Conservation (phyloP, 129 eudicot species). For the Pseudognaphalium luteoalbum region DNA sequence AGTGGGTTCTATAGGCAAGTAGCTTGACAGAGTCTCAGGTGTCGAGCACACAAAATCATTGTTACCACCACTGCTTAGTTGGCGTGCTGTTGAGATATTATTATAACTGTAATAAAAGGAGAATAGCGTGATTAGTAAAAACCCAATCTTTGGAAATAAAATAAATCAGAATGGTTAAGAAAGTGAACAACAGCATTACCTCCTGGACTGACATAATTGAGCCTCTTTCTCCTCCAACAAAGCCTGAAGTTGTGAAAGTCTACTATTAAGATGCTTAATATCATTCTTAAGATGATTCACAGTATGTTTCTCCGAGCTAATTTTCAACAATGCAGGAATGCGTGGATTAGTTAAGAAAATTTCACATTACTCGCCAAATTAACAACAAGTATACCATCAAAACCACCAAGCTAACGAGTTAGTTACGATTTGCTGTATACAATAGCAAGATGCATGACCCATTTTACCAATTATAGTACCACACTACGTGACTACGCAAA, state of each 20-base stretch:
- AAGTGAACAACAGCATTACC: slow-evolving; percentile 39
- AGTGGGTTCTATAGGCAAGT: slow-evolving; percentile 31
- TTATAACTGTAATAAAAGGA: slow-evolving; percentile 30
- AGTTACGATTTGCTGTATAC: not conserved
- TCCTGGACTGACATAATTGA: slow-evolving; percentile 50
- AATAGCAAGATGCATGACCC: not conserved
- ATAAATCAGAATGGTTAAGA: slow-evolving; percentile 5
- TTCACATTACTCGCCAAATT: not conserved
- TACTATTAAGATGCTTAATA: slow-evolving; percentile 72
- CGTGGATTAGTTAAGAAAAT: slow-evolving; percentile 78
- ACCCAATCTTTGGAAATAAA: no score
- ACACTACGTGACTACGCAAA: not conserved
- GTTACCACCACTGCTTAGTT: slow-evolving; percentile 30
- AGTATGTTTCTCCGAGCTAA: slow-evolving; percentile 78
- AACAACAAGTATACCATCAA: slow-evolving; percentile 9
- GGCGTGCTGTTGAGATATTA: slow-evolving; percentile 38
- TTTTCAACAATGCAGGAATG: slow-evolving; percentile 90
- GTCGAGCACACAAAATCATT: slow-evolving; percentile 26
- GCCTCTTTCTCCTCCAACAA: slow-evolving; percentile 83
- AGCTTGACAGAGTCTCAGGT: slow-evolving; percentile 20
- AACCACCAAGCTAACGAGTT: not conserved
- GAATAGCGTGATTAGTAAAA: not conserved
- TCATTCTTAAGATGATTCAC: slow-evolving; percentile 73
- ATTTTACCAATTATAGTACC: not conserved
- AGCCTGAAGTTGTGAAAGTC: slow-evolving; percentile 74